A percentile compares a stretch with the other conserved stretches of the same genome.
These are phyloP conservation scores for Sanghuangporus sanghuang DNA, from an alignment of 1,284 basidiomycete species.

Conservation along the genomic window DNA sequence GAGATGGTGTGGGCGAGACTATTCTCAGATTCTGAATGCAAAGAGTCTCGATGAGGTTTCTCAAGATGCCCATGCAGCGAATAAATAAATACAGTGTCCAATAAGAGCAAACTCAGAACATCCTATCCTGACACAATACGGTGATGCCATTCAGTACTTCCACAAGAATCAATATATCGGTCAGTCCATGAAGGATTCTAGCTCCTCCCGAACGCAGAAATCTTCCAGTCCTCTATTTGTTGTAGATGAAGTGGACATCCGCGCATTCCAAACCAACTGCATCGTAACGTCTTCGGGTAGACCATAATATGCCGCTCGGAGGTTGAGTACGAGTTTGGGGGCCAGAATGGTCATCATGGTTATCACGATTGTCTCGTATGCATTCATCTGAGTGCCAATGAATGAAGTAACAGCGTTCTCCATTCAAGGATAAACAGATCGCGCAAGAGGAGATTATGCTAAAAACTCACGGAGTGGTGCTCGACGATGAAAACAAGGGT, in stretches of 20 bases:
- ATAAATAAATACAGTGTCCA: background rate
- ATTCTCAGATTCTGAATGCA: too few species aligned
- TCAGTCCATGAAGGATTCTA: background rate
- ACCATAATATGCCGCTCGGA: conserved; percentile 3
- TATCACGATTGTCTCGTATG: background rate
- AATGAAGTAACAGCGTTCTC: background rate
- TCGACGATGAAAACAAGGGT: background rate
- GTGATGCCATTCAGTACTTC: background rate
- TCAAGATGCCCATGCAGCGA: background rate
- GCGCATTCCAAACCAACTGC: background rate
- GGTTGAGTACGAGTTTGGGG: conserved; percentile 6
- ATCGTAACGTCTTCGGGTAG: background rate
- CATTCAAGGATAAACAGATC: background rate
- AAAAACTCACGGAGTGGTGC: background rate
- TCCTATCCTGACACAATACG: background rate
- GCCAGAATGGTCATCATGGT: conserved; percentile 8
- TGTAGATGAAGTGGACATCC: background rate
- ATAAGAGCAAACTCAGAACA: background rate
- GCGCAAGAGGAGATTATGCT: background rate
- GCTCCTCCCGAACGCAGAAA: background rate
- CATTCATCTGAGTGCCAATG: background rate
- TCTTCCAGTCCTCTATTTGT: background rate
- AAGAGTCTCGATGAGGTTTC: too few species aligned
- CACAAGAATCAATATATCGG: background rate
- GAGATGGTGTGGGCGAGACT: too few species aligned